Base-by-base conservation (phyloP, 2,329 filamentous ascomycete genomes). In the Ceratocystis papillata region DNA sequence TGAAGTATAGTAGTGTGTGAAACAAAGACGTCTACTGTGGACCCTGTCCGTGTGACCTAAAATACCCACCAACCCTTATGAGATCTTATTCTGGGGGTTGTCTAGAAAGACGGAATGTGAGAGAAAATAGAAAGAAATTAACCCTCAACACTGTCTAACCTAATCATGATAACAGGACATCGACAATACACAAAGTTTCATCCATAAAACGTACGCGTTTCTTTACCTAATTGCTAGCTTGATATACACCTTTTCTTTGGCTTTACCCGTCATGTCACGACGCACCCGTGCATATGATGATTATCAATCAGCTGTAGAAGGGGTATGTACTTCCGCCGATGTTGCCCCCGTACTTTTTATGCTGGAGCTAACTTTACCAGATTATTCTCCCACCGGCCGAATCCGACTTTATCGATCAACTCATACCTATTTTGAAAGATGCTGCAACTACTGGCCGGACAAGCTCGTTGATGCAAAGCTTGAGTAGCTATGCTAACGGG, bases 371-470 rank as follows among this genome's bases (percentile, higher is more conserved):
- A 44, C 20, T 62, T 64, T 65, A 30, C 33, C 73, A 99, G 90
- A 95, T 97, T 70, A 92, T 96, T 69, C 85, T 96, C 71, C 91
- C 93, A 1, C 88, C 91, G 12, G 91, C 92, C 25, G 93, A 97
- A 73, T 83, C 87, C 62, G 94, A 99, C 72, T 97, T 96, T 73
- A 85, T 99, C 69, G 94, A 97, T 74, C 93, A 96, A 73, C 79
- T 99, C 63, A 96, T 97, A 61, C 93, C 92, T 8, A 89, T 95
- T 1, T 86, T 99, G 69, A 94, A 91, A 78, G 93, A 96, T 81
- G 91, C 90, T 70, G 85, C 89, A 69, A 80, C 96, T 66, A 84
- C 86, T 59, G 60, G 66, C 8, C 50, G 64, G 5, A 68, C 67
- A 15, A 55, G 41, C 20, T 63, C 64, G n/a, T 33, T 68, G 53